These are phyloP conservation scores for Quercus phellos DNA, from an alignment of 331 rosid genomes.

Conservation along the genomic window DNA sequence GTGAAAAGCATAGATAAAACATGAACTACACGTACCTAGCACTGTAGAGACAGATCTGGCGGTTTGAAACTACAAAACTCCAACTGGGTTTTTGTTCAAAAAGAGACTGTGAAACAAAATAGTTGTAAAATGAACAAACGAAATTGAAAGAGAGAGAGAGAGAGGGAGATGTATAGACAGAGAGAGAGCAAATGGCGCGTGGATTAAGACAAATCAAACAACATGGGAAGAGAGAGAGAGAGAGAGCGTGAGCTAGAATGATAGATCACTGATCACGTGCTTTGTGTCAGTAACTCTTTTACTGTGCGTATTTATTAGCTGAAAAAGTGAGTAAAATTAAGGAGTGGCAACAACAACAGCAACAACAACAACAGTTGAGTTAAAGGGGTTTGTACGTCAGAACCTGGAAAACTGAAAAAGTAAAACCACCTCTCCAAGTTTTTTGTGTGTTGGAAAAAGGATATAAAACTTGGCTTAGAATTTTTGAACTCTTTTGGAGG, in stretches of 20 bases:
- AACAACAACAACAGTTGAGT: not conserved
- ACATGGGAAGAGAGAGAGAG: not conserved
- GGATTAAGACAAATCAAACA: conserved; percentile 24
- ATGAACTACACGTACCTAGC: not conserved
- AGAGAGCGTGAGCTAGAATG: not conserved
- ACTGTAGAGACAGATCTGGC: conserved; percentile 41
- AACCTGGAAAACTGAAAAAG: conserved; percentile 12
- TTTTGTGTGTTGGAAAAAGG: not conserved
- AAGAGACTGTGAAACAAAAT: not conserved
- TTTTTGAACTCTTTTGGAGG: conserved; percentile 5
- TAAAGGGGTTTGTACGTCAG: conserved; percentile 22
- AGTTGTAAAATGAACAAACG: not conserved
- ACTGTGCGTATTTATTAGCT: not conserved
- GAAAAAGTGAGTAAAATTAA: not conserved
- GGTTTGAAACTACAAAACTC: not conserved
- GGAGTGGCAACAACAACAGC: too few species aligned
- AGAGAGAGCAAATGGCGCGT: conserved; percentile 43
- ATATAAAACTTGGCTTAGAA: not conserved
- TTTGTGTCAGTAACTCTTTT: conserved; percentile 33
- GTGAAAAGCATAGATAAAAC: not conserved
- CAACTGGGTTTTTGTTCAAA: not conserved
- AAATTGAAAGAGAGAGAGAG: not conserved
- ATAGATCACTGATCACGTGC: conserved; percentile 62
- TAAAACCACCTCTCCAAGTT: not conserved
- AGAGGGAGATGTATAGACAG: not conserved